These are phyloP conservation scores for Floccularia luteovirens DNA, from an alignment of 768 basidiomycete genomes.

Conservation along the genomic window DNA sequence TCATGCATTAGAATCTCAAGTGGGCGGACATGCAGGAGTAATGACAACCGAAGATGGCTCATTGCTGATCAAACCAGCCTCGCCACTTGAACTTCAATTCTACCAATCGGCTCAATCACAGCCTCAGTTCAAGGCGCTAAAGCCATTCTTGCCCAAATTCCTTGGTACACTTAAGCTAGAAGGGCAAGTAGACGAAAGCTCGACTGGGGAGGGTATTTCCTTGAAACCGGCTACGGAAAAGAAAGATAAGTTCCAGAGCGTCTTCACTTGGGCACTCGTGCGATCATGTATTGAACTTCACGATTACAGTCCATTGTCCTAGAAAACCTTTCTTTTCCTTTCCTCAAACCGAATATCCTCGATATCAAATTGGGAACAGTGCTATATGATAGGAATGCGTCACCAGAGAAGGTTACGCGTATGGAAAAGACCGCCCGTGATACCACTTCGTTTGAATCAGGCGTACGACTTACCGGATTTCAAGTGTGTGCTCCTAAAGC, in stretches of 20 bases:
- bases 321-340: constrained; percentile 72
- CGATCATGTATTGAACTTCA: neutral
- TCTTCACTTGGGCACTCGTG: constrained; percentile 1
- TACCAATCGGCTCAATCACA: constrained; percentile 50
- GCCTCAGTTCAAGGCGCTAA: constrained; percentile 32
- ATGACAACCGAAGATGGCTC: constrained; percentile 62
- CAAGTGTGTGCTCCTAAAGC: constrained; percentile 45
- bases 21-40: constrained; percentile 80
- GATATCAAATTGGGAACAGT: constrained; percentile 92
- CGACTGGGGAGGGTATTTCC: constrained; percentile 12
- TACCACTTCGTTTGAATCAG: constrained; percentile 71
- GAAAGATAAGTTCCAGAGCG: constrained; percentile 51
- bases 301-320: constrained; percentile 67
- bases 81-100: constrained; percentile 59
- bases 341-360: constrained; percentile 76
- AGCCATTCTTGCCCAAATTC: constrained; percentile 65
- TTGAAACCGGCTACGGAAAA: constrained; percentile 20
- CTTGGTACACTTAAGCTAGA: constrained; percentile 71
- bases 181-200: constrained; percentile 40
- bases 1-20: constrained; percentile 46
- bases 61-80: constrained; percentile 75
- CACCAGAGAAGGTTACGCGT: constrained; percentile 66
- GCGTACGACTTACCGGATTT: constrained; percentile 83
- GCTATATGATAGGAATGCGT: constrained; percentile 65
- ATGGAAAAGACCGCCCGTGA: constrained; percentile 66